Evolutionary conservation across 2,329 filamentous ascomycete species (phyloP), one percentile per base, ranked within the genome.

Genomic region (Pseudogymnoascus sp.): DNA sequence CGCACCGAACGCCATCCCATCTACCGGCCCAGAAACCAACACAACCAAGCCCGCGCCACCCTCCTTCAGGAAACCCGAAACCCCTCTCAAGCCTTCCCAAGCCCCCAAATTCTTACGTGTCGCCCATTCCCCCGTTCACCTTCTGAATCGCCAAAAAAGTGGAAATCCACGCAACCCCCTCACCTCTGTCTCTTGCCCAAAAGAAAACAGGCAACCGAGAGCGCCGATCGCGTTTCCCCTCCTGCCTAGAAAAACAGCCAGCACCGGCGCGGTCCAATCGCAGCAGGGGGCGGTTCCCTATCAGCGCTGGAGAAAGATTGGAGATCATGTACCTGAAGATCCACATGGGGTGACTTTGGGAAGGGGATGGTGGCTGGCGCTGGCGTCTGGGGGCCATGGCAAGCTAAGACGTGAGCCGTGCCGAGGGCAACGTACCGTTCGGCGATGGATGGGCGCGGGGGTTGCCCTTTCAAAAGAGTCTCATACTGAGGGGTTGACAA

Each of bases 151-250:
- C 15, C 9, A 26, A 13, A 56, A 56, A 56, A 56, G 46, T 56
- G 46, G 46, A 56, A 56, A 56, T 56, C 26, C 26, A 56, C 46
- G 26, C 46, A 56, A 56, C 46, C 46, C 46, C 46, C 46, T 56
- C 46, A 53, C 46, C 42, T 26, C 42, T 23, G 23, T 4, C 23
- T 23, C 19, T 9, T 19, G 10, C 40, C 5, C 10, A 4, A 13
- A 21, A 11, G 4, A 3, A 26, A 46, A 46, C 26, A 33, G 46
- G 46, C 46, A 33, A 33, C 10, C 10, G 4, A 11, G 10, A 9
- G 21, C 46, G 46, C 26, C 46, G 46, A 56, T 56, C 46, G 4
- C 46, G n/a, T n/a, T 33, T 33, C n/a, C 46, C 26, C 46, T 56
- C 46, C 46, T 56, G 46, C 46, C 46, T 56, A 56, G 42, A 23